These are phyloP conservation scores for Clonostachys chloroleuca DNA, from an alignment of 2,329 filamentous ascomycete species.

Conservation along the genomic window DNA sequence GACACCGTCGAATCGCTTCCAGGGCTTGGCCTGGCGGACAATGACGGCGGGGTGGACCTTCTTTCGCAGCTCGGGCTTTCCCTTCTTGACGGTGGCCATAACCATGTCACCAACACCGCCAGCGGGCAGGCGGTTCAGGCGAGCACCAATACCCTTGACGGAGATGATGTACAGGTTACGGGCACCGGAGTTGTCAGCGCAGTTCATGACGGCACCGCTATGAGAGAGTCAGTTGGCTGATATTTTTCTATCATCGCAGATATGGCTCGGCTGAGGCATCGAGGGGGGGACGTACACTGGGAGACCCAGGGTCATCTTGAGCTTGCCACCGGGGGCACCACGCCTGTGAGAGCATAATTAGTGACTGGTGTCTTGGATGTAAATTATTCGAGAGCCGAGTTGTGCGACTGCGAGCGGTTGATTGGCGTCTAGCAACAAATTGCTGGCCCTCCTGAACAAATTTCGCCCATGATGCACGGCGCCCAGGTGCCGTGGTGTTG, in stretches of 20 bases:
- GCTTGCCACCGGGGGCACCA: conserved; percentile 98
- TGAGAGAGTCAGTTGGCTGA: conserved; percentile 3
- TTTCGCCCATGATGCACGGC: too few relatives aligned
- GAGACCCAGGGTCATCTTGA: conserved; percentile 99
- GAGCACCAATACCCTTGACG: conserved; percentile 97
- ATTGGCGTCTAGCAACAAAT: too few relatives aligned
- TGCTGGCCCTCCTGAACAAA: too few relatives aligned
- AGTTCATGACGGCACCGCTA: conserved; percentile 99
- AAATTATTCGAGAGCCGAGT: too few relatives aligned
- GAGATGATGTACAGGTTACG: conserved; percentile 99
- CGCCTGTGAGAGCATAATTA: conserved; percentile 40
- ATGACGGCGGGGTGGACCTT: conserved; percentile 99
- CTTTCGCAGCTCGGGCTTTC: conserved; percentile 99
- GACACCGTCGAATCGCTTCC: conserved; percentile 97
- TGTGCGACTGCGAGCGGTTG: too few relatives aligned
- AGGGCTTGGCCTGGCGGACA: conserved; percentile 98
- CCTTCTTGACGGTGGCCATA: conserved; percentile 99
- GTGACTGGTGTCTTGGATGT: too few relatives aligned
- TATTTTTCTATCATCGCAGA: conserved; percentile 1
- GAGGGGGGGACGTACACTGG: conserved; percentile 74
- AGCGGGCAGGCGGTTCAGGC: conserved; percentile 94
- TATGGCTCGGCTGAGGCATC: neutral
- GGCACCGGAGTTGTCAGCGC: conserved; percentile 98
- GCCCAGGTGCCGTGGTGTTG: too few relatives aligned
- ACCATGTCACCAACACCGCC: conserved; percentile 99